Evolutionary conservation across 495 filamentous ascomycete species (phyloP), one percentile per base, ranked within the genome.

Genomic region (Aspergillus indologenus): DNA sequence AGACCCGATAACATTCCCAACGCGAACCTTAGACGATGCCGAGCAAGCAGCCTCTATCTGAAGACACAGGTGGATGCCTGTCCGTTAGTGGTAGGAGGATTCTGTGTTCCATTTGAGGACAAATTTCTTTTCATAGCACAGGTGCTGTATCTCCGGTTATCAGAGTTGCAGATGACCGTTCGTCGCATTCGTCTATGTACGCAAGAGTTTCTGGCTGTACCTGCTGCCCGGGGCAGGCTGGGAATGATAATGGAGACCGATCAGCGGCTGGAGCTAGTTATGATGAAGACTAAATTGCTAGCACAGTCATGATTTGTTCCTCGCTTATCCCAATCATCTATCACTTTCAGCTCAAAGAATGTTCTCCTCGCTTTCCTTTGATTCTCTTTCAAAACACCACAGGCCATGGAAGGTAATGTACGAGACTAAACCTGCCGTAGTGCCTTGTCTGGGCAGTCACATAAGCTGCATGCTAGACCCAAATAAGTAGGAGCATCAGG

Each of bases 211-310:
- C 20, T 68, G 21, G 40, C 65, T 17, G 57, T 57, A 1, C 60
- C 65, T 0, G 61, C 70, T 1, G 65, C 65, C 0, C 55, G 61
- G 5, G 71, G 74, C 4, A 63, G 64, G 34, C 34, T 71, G 48
- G 53, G 68, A 1, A 75, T 78, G 74, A 72, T 76, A 12, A 66
- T 67, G 61, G 72, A 74, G 54, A 75, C 74, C n/a, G 68, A 76
- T 54, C 62, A 64, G 40, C 62, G 70, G 51, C 48, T 76, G 59
- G 70, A 72, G 51, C 22, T 68, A 18, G 60, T 76, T 15, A 69
- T 74, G 58, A 67, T 71, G 64, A 72, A 67, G 62, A 60, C 72
- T 43, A 69, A 69, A 49, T 64, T 66, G 60, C 22, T 65, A 42
- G 45, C 56, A 11, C 52, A 58, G 53, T 18, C 47, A 50, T 57